Evolutionary conservation across 2,329 filamentous ascomycete species (phyloP), one percentile per base, ranked within the genome.

Genomic region (Fusarium sp.): DNA sequence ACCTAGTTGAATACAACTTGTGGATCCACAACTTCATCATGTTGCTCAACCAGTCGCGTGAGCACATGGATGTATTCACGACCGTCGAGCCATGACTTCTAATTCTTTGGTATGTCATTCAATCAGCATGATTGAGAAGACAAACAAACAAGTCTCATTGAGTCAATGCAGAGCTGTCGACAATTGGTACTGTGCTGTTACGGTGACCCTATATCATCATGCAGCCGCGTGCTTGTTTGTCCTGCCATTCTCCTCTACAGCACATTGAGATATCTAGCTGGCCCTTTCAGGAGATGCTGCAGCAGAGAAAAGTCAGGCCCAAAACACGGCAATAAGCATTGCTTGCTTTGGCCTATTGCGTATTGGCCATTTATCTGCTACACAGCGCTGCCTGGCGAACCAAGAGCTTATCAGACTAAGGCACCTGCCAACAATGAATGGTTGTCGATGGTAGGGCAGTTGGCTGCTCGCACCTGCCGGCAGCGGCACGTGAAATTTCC

Each of bases 401-500:
- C 5, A 44, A 28, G 13, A n/a, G 37, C 15, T 7, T 15, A n/a
- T n/a, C 13, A 39, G 13, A n/a, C 13, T 34, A 11, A 34, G 8
- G 31, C 11, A 44, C 11, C 8, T 27, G 11, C 13, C 41, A 34
- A 56, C 53, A 23, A 12, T 28, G 11, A 13, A 11, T 36, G 27
- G 28, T 30, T n/a, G 28, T 39, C 30, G 23, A 41, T 31, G 52
- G 37, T n/a, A 52, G n/a, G 43, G 28, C 55, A 18, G 54, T 27
- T 58, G 36, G 55, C 44, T 58, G 44, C 44, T 51, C 50, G 50
- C 61, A 59, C 37, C 48, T 68, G 53, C 57, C 41, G 40, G 54
- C 54, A 63, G 60, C 57, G 57, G 60, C 68, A 69, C 65, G 60
- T 71, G 68, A 62, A 71, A 48, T 44, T 46, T 43, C 37, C 34